Base-by-base conservation (phyloP, 2,329 filamentous ascomycete species). In the Metarhizium brunneum region DNA sequence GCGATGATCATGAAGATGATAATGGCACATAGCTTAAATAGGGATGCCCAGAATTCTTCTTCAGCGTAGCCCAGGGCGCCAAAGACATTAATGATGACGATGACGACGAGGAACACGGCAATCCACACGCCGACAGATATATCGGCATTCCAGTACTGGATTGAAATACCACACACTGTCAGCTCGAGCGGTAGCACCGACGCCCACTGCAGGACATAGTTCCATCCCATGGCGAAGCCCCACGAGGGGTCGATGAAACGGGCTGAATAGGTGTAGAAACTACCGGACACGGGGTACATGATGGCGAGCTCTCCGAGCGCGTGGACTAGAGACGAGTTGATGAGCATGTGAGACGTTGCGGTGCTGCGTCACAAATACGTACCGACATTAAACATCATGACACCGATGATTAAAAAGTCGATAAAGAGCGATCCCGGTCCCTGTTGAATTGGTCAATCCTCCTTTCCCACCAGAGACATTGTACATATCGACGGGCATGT, bases 1-100 rank as follows among this genome's bases (percentile, higher is more conserved):
- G 76, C 77, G 50, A 85, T 70, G 59, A 87, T 73, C 71, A 87
- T 85, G 68, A 85, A 85, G 55, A 85, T 76, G 42, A 80, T 65
- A 50, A 78, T 79, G 11, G 82, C 79, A 43, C 66, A 63, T 40
- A 83, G 72, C 67, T 83, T 83, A 61, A 83, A 72, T 32, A 73
- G 64, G 25, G 75, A 76, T 2, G 81, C 71, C 58, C 74, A 64
- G 58, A 82, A 83, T 61, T 83, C 80, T 49, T 82, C 79, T 64
- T 74, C 76, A 59, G 67, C 75, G 53, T 75, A 78, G 6, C 75
- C 75, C 10, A 74, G 65, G 6, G 77, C 75, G 47, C 78, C 78
- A 53, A 80, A 81, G 45, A 80, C 59, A 65, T 79, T 78, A 64
- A 80, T 69, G 40, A 74, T 57, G 20, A 75, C 66, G 43, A 81